Evolutionary conservation across 306 rosid genomes (phyloP).

Genomic region (Betula pendula): DNA sequence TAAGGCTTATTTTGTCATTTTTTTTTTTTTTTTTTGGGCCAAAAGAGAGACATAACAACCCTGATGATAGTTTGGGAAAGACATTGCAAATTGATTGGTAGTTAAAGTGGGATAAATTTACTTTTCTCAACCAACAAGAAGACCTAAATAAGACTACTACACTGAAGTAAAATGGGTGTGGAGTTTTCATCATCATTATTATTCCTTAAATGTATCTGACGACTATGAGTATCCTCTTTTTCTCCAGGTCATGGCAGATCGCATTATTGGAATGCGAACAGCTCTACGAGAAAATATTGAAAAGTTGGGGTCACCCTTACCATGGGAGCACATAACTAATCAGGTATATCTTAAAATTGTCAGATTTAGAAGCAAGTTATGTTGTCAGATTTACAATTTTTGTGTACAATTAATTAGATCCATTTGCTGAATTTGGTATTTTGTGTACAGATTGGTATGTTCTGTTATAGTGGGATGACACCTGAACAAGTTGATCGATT

Average conservation of each 20-base stretch:
- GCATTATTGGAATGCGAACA: constrained; percentile 85
- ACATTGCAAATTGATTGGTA: no score
- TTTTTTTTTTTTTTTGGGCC: no score
- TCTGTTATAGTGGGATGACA: constrained; percentile 90
- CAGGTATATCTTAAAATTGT: constrained; percentile 52
- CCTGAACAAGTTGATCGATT: constrained; percentile 92
- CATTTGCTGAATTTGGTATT: constrained; percentile 1
- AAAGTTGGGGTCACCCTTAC: constrained; percentile 65
- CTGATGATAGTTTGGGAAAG: no score
- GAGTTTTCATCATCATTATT: background rate
- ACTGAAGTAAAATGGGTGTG: no score
- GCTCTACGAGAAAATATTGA: constrained; percentile 71
- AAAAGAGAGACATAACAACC: no score
- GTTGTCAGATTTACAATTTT: no score
- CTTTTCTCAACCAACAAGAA: no score
- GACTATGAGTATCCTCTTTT: constrained; percentile 7
- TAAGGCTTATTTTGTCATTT: no score
- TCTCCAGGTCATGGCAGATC: constrained; percentile 87
- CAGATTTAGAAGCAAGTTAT: no score
- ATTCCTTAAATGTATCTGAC: constrained; percentile 4
- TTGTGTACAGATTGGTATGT: constrained; percentile 93
- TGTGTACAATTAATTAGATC: no score
- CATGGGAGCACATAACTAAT: constrained; percentile 87
- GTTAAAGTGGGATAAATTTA: no score
- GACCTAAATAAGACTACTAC: no score